phyloP scores from a whole-genome alignment of 1,284 basidiomycete species.

The Tetrapyrgos nigripes region DNA sequence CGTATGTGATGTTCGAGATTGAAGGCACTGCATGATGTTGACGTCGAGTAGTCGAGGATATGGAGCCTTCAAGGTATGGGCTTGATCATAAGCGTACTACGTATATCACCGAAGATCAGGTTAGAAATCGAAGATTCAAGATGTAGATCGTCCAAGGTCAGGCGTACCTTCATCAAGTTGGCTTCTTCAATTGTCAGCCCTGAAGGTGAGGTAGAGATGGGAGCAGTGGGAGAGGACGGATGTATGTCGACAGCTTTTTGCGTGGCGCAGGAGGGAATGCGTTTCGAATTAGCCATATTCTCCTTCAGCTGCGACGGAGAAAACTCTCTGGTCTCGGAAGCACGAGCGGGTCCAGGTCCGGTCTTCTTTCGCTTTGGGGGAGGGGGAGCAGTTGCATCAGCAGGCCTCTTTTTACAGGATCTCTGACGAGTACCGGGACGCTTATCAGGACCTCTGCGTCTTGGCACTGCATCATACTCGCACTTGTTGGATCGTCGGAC shows the following conservation, averaged over 20 bases:
- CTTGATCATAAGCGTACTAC: slow-evolving; percentile 38
- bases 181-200: slow-evolving; percentile 33
- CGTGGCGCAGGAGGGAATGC: slow-evolving; percentile 29
- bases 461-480: slow-evolving; percentile 79
- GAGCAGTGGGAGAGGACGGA: slow-evolving; percentile 26
- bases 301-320: slow-evolving; percentile 36
- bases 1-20: slow-evolving; percentile 30
- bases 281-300: slow-evolving; percentile 38
- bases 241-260: slow-evolving; percentile 21
- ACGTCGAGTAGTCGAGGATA: slow-evolving; percentile 43
- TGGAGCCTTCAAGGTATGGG: slow-evolving; percentile 38
- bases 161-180: slow-evolving; percentile 29
- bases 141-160: not conserved
- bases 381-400: slow-evolving; percentile 58
- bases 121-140: slow-evolving; percentile 1
- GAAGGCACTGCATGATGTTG: slow-evolving; percentile 35
- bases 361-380: slow-evolving; percentile 68
- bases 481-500: slow-evolving; percentile 74
- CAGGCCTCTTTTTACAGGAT: slow-evolving; percentile 77
- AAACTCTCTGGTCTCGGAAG: slow-evolving; percentile 37
- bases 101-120: slow-evolving; percentile 14
- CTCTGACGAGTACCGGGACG: slow-evolving; percentile 80
- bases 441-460: slow-evolving; percentile 83
- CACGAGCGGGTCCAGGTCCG: slow-evolving; percentile 25
- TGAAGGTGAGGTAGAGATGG: slow-evolving; percentile 27